phyloP scores from a whole-genome alignment of 495 filamentous ascomycete species.

The Rusavskia elegans region DNA sequence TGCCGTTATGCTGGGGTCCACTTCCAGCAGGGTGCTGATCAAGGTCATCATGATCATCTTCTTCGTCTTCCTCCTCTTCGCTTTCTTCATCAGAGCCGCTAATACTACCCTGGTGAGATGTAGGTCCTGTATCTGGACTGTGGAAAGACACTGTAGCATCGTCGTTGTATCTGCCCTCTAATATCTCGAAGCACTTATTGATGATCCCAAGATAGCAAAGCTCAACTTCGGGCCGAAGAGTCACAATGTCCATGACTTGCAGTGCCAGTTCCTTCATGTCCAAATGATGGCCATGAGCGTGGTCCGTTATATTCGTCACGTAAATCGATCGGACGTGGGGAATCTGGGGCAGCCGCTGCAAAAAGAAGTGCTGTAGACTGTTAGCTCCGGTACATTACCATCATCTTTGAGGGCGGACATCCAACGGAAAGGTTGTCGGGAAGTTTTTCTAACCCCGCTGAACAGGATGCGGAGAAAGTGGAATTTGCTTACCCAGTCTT shows the following conservation, averaged over 20 bases:
- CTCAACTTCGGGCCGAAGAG: constrained; percentile 69
- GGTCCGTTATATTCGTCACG: constrained; percentile 55
- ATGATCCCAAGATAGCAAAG: constrained; percentile 72
- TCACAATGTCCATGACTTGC: constrained; percentile 73
- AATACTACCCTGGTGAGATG: constrained; percentile 19
- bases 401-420: too few relatives aligned
- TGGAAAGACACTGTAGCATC: constrained; percentile 14
- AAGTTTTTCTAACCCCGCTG: too few relatives aligned
- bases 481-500: constrained; percentile 58
- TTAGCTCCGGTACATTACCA: not conserved
- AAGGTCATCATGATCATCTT: constrained; percentile 30
- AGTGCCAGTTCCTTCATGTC: constrained; percentile 62
- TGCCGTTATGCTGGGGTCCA: constrained; percentile 13
- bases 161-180: constrained; percentile 37
- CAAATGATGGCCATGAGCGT: constrained; percentile 34
- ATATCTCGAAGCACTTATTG: constrained; percentile 76
- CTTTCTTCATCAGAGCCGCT: constrained; percentile 24
- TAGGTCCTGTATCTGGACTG: constrained; percentile 16
- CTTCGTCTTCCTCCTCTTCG: constrained; percentile 24
- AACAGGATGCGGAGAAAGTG: too few relatives aligned
- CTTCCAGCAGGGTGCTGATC: constrained; percentile 1
- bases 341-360: constrained; percentile 65
- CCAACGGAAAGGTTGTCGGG: too few relatives aligned
- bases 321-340: constrained; percentile 64
- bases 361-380: constrained; percentile 58